These are phyloP conservation scores for Adiantum capillusveneris DNA, from an alignment of 75 land plant species.

Conservation along the genomic window DNA sequence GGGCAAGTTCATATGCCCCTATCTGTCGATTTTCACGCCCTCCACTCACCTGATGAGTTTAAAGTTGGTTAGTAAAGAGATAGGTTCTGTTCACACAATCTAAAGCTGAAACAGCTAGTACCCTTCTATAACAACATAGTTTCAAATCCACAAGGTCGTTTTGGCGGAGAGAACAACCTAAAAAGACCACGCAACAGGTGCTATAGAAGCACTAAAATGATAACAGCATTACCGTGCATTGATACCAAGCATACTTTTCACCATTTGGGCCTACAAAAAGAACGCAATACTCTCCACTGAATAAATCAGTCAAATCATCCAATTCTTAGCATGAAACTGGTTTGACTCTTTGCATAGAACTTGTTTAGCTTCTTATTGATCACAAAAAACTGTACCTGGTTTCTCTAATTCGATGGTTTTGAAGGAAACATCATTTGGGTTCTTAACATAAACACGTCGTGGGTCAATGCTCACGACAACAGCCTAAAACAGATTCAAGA, in stretches of 20 bases:
- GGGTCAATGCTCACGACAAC: conserved; percentile 99
- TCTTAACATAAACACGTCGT: conserved; percentile 64
- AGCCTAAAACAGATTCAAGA: too few species aligned
- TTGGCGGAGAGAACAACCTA: too few species aligned
- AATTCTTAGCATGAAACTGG: background rate
- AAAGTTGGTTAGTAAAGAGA: background rate
- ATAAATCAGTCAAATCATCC: background rate
- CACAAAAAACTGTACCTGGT: conserved; percentile 75
- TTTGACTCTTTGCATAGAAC: too few species aligned
- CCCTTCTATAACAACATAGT: background rate
- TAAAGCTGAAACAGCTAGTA: background rate
- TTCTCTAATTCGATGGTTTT: conserved; percentile 46
- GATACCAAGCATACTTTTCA: conserved; percentile 93
- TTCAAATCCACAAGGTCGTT: too few species aligned
- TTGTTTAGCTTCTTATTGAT: too few species aligned
- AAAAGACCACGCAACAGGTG: background rate
- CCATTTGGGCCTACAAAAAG: too few species aligned
- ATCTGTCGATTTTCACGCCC: conserved; percentile 89
- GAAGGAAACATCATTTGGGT: conserved; percentile 61
- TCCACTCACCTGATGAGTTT: conserved; percentile 63
- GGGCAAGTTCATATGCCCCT: conserved; percentile 98
- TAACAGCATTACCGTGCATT: conserved; percentile 93
- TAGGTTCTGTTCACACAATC: too few species aligned
- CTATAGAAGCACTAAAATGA: too few species aligned
- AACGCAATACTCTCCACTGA: too few species aligned